Conservation (phyloP, 2,329 filamentous ascomycete species). For the Ceratocystis albifundus region DNA sequence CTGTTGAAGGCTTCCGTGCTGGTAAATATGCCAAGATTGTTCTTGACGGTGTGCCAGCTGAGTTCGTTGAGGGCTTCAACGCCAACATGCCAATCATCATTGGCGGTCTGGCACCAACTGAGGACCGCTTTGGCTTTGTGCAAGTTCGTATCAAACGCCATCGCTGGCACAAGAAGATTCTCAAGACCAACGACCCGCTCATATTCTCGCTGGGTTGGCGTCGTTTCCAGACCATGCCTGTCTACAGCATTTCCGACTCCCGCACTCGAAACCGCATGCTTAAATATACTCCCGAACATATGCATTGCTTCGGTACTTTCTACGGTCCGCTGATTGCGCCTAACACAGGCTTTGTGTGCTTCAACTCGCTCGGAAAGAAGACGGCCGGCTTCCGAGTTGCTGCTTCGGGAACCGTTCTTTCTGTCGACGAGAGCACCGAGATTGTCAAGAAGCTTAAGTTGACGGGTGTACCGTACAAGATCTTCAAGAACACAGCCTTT, state of each 20-base stretch:
- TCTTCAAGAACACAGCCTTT: constrained; percentile 98
- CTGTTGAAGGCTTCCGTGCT: constrained; percentile 81
- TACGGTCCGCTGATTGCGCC: constrained; percentile 91
- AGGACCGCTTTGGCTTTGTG: constrained; percentile 90
- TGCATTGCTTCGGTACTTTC: constrained; percentile 96
- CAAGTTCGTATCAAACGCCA: constrained; percentile 96
- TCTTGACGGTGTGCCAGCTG: constrained; percentile 76
- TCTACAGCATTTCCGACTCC: constrained; percentile 92
- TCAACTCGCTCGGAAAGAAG: constrained; percentile 75
- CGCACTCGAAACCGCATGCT: constrained; percentile 92
- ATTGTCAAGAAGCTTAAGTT: constrained; percentile 99
- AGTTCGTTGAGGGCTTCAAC: constrained; percentile 77
- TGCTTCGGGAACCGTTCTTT: constrained; percentile 84
- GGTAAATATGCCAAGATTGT: constrained; percentile 90
- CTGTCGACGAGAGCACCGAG: constrained; percentile 88
- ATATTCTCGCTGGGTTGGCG: constrained; percentile 97
- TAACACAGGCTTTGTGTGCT: constrained; percentile 89
- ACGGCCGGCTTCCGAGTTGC: constrained; percentile 88
- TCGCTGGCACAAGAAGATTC: constrained; percentile 97
- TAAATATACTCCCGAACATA: constrained; percentile 97
- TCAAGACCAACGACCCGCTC: constrained; percentile 94
- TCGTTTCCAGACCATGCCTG: constrained; percentile 80
- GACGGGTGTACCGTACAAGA: constrained; percentile 86
- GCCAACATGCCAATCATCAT: constrained; percentile 73
- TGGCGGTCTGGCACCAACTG: constrained; percentile 82